Conservation (phyloP, 805 yeast species). For the Saccharomyces eubayanus region DNA sequence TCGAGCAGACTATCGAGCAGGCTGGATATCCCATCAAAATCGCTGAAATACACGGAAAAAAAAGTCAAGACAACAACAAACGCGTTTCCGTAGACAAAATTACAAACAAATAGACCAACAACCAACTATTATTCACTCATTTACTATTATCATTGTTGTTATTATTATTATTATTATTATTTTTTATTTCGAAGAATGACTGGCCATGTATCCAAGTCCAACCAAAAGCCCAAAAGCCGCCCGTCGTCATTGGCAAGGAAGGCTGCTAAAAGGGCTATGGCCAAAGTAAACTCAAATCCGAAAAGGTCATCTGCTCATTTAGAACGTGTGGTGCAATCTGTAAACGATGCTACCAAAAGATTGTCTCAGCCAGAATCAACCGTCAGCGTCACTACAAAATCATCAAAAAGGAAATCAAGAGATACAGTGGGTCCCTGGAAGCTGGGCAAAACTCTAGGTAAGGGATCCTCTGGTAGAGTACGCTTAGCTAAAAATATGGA, state of each 20-base stretch:
- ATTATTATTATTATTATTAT: conserved; percentile 4
- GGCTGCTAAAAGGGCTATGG: conserved; percentile 25
- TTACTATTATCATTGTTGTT: conserved; percentile 1
- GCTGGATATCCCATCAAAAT: not conserved
- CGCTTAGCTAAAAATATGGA: conserved; percentile 59
- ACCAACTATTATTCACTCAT: conserved; percentile 20
- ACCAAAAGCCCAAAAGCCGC: conserved; percentile 1
- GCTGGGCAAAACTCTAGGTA: conserved; percentile 68
- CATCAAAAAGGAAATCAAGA: conserved; percentile 27
- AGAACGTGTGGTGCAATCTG: conserved; percentile 29
- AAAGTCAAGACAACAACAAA: not conserved
- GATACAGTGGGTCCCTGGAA: conserved; percentile 73
- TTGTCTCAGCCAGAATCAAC: conserved; percentile 28
- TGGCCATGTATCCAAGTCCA: conserved; percentile 2
- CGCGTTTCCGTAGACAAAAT: not conserved
- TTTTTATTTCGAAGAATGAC: conserved; percentile 5
- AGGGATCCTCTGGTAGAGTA: conserved; percentile 79
- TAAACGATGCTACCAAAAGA: conserved; percentile 29
- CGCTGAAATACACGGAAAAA: not conserved
- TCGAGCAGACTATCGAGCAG: not conserved
- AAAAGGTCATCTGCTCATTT: conserved; percentile 11
- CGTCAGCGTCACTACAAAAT: conserved; percentile 19
- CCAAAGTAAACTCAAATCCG: conserved; percentile 3
- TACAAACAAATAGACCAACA: not conserved
- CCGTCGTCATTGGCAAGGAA: conserved; percentile 19